A percentile compares a stretch with the other conserved stretches of the same genome.
These are phyloP conservation scores for Lodderomyces oxycetoniae DNA, from an alignment of 1,139 yeast species.

Conservation along the genomic window DNA sequence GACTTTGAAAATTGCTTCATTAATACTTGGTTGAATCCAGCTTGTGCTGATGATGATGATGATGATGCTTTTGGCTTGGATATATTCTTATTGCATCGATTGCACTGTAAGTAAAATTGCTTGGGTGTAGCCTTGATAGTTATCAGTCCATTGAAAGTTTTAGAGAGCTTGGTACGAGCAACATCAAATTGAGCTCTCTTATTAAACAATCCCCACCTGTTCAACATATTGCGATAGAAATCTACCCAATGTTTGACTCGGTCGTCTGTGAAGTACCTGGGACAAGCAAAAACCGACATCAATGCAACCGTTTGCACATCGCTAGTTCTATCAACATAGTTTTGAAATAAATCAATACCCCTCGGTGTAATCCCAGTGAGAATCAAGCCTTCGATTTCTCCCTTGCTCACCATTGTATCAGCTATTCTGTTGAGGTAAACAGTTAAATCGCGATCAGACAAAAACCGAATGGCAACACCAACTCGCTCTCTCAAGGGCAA, in stretches of 20 bases:
- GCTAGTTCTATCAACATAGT: slow-evolving; percentile 82
- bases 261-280: slow-evolving; percentile 69
- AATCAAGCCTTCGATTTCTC: slow-evolving; percentile 87
- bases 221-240: slow-evolving; percentile 67
- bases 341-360: slow-evolving; percentile 77
- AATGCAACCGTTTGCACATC: slow-evolving; percentile 93
- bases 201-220: slow-evolving; percentile 79
- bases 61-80: slow-evolving; percentile 28
- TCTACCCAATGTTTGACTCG: slow-evolving; percentile 76
- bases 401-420: slow-evolving; percentile 64
- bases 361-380: slow-evolving; percentile 84
- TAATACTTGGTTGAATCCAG: slow-evolving; percentile 23
- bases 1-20: slow-evolving; percentile 39
- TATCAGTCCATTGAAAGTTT: slow-evolving; percentile 43
- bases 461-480: slow-evolving; percentile 83
- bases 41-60: neutral
- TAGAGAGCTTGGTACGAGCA: slow-evolving; percentile 61
- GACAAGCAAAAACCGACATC: slow-evolving; percentile 75
- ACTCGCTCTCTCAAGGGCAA: slow-evolving; percentile 82
- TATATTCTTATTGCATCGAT: slow-evolving; percentile 71
- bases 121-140: slow-evolving; percentile 56
- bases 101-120: slow-evolving; percentile 77
- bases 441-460: slow-evolving; percentile 72
- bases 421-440: slow-evolving; percentile 67
- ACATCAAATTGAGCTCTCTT: slow-evolving; percentile 84